Percentiles rank a stretch among this genome's conserved stretches.
These are phyloP conservation scores for Podospora appendiculata DNA, from an alignment of 495 filamentous ascomycete genomes.

Conservation along the genomic window DNA sequence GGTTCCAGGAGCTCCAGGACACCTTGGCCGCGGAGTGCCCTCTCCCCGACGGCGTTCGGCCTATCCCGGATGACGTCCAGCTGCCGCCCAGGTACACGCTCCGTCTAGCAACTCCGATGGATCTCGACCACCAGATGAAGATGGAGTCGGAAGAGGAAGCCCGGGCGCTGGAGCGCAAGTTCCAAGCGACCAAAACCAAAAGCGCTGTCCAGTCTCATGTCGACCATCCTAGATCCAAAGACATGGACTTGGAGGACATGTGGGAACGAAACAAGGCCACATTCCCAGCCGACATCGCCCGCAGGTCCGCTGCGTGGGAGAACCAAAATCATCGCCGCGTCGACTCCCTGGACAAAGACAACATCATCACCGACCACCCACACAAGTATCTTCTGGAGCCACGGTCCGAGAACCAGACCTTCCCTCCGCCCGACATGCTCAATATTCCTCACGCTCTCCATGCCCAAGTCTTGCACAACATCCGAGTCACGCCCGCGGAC, in stretches of 20 bases:
- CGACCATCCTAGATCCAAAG: conserved; percentile 3
- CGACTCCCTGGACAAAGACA: conserved; percentile 23
- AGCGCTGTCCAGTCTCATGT: conserved; percentile 13
- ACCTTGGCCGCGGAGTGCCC: conserved; percentile 61
- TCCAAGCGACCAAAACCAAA: conserved; percentile 7
- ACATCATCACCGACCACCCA: conserved; percentile 26
- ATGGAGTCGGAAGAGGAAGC: neutral
- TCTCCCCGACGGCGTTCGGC: conserved; percentile 52
- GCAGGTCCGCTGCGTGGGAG: conserved; percentile 7
- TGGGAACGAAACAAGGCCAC: neutral
- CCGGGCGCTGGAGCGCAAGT: neutral
- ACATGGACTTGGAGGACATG: conserved; percentile 2
- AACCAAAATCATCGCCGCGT: conserved; percentile 4
- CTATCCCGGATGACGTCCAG: conserved; percentile 68
- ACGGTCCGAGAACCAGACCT: neutral
- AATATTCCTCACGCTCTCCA: conserved; percentile 46
- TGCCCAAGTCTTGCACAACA: conserved; percentile 46
- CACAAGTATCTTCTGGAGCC: conserved; percentile 24
- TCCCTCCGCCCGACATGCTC: conserved; percentile 37
- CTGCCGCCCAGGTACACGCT: conserved; percentile 78
- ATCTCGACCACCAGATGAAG: conserved; percentile 4
- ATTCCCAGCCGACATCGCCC: conserved; percentile 2
- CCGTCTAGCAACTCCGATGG: conserved; percentile 27
- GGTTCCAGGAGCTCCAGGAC: conserved; percentile 58
- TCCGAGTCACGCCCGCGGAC: conserved; percentile 59